Evolutionary conservation across 2,329 filamentous ascomycete genomes (phyloP), one percentile per base, ranked within the genome.

Genomic region (Fusarium sp.): DNA sequence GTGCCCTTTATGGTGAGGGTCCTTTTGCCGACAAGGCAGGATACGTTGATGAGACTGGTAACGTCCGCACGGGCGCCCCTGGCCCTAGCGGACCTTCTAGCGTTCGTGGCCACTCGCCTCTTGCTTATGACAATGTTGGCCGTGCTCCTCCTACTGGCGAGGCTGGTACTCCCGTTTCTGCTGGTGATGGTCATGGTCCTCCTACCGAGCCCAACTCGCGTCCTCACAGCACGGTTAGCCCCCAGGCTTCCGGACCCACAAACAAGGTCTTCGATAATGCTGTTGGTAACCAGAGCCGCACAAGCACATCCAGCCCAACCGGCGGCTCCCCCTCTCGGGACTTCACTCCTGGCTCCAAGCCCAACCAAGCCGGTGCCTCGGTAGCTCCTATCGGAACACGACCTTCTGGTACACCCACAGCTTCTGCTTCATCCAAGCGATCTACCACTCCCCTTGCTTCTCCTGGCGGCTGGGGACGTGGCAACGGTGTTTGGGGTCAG

Each of bases 351-450:
- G 83, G 81, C 44, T 79, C 80, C 53, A 89, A 88, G 81, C 78
- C 87, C 66, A 83, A 83, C 48, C 84, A 86, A 66, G 79, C 84
- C 49, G 86, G 86, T 57, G 85, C 86, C 59, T 85, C 92, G 7
- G 94, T 98, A 54, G 95, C 94, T 23, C 95, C 96, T 20, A 98
- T 98, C 73, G 96, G 96, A 69, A 98, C 95, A 60, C 91, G 96
- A 43, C 95, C 95, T 6, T 86, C 88, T 20, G 87, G 85, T 38
- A 86, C 84, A 33, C 81, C 88, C n/a, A 81, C 80, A 31, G 79
- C 77, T 28, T 80, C 80, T 11, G 78, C 82, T 39, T 85, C 87
- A 64, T 83, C 84, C 80, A 96, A 96, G 79, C 92, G 93, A 63
- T 93, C 94, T 1, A 97, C 93, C 10, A 97, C 94, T 5, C 94